Evolutionary conservation across 139 green algal genomes (phyloP).

Genomic region (Yamagishiella unicocca): DNA sequence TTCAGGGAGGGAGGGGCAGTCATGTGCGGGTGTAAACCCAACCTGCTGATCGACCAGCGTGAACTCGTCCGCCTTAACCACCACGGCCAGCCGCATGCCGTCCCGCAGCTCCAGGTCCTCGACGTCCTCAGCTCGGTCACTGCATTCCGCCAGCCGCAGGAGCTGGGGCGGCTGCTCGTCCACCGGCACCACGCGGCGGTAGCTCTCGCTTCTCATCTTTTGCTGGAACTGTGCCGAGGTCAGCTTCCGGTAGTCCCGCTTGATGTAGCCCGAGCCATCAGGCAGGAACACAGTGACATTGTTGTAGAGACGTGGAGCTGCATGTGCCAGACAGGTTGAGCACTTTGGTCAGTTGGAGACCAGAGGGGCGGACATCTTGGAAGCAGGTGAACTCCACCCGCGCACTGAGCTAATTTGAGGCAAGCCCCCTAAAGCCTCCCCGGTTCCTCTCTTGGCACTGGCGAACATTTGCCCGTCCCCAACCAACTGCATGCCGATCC

Average conservation of each 20-base stretch:
- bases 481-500: too few relatives aligned
- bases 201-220: background rate
- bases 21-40: background rate
- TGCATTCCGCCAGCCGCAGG: background rate
- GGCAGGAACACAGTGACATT: background rate
- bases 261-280: background rate
- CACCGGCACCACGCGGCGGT: background rate
- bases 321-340: too few relatives aligned
- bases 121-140: background rate
- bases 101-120: conserved; percentile 22
- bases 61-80: background rate
- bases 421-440: too few relatives aligned
- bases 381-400: too few relatives aligned
- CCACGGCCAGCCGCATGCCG: conserved; percentile 23
- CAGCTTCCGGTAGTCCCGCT: background rate
- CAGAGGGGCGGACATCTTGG: too few relatives aligned
- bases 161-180: background rate
- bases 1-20: too few relatives aligned
- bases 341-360: too few relatives aligned
- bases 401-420: too few relatives aligned
- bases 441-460: too few relatives aligned
- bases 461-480: too few relatives aligned
- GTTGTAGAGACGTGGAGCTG: conserved; percentile 7
- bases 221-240: background rate
- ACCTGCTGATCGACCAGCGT: background rate